These are phyloP conservation scores for Pichia gijzeniarum DNA, from an alignment of 805 yeast genomes.

Conservation along the genomic window DNA sequence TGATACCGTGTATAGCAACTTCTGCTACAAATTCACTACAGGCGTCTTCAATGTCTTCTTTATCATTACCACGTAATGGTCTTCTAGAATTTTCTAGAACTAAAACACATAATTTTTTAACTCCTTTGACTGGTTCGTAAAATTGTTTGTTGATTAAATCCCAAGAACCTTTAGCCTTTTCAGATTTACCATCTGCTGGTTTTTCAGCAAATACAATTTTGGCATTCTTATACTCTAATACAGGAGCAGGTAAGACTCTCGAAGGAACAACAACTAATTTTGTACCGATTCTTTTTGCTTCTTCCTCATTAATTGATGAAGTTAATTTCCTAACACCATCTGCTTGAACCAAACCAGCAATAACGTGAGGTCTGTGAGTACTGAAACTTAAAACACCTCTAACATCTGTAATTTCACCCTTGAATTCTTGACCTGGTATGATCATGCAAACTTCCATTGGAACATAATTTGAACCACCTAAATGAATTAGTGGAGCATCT, in stretches of 20 bases:
- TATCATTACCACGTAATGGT: constrained; percentile 15
- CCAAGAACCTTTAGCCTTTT: constrained; percentile 22
- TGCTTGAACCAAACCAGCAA: constrained; percentile 25
- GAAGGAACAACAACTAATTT: constrained; percentile 26
- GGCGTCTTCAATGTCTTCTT: constrained; percentile 14
- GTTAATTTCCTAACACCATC: constrained; percentile 21
- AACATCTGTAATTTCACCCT: constrained; percentile 25
- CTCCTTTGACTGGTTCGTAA: constrained; percentile 15
- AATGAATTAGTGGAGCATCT: constrained; percentile 23
- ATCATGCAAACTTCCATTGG: constrained; percentile 27
- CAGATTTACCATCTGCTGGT: constrained; percentile 20
- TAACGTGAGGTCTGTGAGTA: constrained; percentile 25
- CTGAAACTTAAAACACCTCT: constrained; percentile 27
- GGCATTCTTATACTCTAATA: constrained; percentile 18
- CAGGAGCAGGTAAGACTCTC: constrained; percentile 22
- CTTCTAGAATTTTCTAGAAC: constrained; percentile 14
- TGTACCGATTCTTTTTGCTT: constrained; percentile 17
- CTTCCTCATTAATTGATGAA: constrained; percentile 8
- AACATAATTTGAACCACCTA: constrained; percentile 24
- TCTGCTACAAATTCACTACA: constrained; percentile 16
- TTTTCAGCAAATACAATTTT: constrained; percentile 16
- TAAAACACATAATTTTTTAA: constrained; percentile 15
- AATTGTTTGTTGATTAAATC: constrained; percentile 18
- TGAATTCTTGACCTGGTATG: constrained; percentile 26
- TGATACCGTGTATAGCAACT: constrained; percentile 18